Conservation (phyloP, 2,329 filamentous ascomycete species). For the Alternaria triticimaculans region DNA sequence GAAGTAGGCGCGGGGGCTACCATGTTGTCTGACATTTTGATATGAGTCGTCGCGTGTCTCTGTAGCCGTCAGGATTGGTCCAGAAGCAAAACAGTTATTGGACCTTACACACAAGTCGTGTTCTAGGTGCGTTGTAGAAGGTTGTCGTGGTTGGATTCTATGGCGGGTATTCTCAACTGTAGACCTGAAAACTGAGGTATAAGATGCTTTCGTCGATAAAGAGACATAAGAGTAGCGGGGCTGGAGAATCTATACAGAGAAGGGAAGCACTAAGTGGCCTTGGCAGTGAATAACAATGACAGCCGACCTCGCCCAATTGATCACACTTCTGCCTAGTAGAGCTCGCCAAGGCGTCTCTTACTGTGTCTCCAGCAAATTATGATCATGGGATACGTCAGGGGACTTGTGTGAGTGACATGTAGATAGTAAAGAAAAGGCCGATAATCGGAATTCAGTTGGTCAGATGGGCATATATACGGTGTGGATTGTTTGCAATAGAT, state of each 20-base stretch:
- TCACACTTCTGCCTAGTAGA: neutral
- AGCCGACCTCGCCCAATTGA: neutral
- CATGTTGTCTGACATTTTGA: neutral
- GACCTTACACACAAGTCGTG: neutral
- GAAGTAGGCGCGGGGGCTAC: neutral
- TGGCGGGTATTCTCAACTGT: neutral
- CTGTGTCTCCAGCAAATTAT: rapidly evolving
- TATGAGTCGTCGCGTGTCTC: neutral
- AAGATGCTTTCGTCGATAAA: neutral
- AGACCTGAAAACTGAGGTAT: neutral
- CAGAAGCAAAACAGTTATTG: neutral
- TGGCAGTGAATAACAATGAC: neutral
- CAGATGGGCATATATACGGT: neutral
- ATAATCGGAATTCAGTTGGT: neutral
- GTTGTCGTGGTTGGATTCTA: neutral
- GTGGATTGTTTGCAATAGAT: neutral
- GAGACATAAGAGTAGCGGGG: neutral
- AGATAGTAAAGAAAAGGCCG: neutral
- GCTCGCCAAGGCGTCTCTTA: neutral
- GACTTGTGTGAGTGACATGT: rapidly evolving
- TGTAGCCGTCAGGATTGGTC: neutral
- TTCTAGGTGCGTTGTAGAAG: neutral
- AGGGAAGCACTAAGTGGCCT: neutral
- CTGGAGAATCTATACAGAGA: neutral
- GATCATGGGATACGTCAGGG: neutral